A percentile compares a stretch with the other conserved stretches of the same genome.
These are phyloP conservation scores for Botryotinia convoluta DNA, from an alignment of 2,329 filamentous ascomycete genomes.

Conservation along the genomic window DNA sequence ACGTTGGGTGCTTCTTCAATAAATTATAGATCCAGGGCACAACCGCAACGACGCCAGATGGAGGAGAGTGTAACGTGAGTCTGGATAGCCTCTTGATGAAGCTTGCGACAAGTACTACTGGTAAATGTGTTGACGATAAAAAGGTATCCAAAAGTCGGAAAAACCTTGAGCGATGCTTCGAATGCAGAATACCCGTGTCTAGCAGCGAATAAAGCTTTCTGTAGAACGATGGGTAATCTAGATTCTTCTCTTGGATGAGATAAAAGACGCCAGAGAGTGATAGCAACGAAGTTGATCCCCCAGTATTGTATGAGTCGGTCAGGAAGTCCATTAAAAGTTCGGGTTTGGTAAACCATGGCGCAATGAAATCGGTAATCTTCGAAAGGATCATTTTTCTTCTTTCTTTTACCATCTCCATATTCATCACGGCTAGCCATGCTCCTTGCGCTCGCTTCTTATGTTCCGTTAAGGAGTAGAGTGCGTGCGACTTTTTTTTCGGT, in stretches of 20 bases:
- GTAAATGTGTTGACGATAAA: constrained; percentile 85
- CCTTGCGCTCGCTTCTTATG: constrained; percentile 81
- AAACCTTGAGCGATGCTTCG: constrained; percentile 89
- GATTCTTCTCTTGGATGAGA: constrained; percentile 86
- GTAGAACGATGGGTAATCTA: constrained; percentile 96
- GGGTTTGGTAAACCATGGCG: constrained; percentile 84
- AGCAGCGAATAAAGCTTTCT: constrained; percentile 89
- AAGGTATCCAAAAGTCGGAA: constrained; percentile 91
- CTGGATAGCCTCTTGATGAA: constrained; percentile 93
- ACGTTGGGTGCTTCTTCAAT: constrained; percentile 82
- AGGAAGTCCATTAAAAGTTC: constrained; percentile 94
- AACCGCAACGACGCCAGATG: constrained; percentile 82
- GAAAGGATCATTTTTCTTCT: constrained; percentile 78
- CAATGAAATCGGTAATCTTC: constrained; percentile 73
- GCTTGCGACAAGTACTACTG: constrained; percentile 84
- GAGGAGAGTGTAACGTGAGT: constrained; percentile 82
- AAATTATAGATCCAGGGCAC: constrained; percentile 96
- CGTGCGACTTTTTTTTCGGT: constrained; percentile 66
- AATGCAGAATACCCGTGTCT: constrained; percentile 82
- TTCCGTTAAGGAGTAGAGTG: constrained; percentile 61
- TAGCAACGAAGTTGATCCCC: constrained; percentile 81
- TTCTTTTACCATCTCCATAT: constrained; percentile 61
- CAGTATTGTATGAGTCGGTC: constrained; percentile 86
- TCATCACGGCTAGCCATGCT: constrained; percentile 79
- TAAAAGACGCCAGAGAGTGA: constrained; percentile 93